Conservation (phyloP, 257 asterid species). For the Ilex asprella region DNA sequence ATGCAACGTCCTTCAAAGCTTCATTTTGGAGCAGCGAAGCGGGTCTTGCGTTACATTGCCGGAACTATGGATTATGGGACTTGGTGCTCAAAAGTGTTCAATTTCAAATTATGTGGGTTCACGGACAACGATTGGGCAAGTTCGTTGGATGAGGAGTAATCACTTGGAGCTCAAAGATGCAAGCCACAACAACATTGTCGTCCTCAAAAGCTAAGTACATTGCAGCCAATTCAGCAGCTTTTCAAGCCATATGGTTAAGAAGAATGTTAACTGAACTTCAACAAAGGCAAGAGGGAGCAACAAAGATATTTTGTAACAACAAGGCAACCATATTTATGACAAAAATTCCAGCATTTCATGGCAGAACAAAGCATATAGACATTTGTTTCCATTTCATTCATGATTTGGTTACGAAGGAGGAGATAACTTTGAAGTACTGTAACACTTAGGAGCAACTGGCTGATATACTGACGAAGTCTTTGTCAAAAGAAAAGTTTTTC, state of each 20-base stretch:
- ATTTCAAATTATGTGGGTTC: background rate
- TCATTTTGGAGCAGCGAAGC: too few species aligned
- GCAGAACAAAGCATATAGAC: background rate
- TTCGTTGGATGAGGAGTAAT: background rate
- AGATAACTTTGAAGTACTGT: too few species aligned
- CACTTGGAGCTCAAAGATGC: constrained; percentile 5
- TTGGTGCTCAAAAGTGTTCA: background rate
- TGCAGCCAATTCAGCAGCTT: background rate
- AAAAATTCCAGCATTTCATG: constrained; percentile 4
- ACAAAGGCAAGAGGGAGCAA: constrained; percentile 1
- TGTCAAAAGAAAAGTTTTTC: too few species aligned
- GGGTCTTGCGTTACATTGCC: background rate
- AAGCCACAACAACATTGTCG: background rate
- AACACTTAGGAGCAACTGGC: too few species aligned
- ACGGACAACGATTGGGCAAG: background rate
- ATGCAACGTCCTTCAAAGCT: background rate
- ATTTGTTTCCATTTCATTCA: background rate
- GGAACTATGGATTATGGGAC: constrained; percentile 1
- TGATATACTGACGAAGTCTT: too few species aligned
- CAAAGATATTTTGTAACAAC: background rate
- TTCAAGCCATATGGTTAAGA: constrained; percentile 7
- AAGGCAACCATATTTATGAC: background rate
- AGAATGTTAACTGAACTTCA: too few species aligned
- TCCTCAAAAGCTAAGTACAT: constrained; percentile 4
- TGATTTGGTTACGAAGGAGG: too few species aligned